Base-by-base conservation (phyloP, 1,284 basidiomycete genomes). In the Cryptococcus neoformans region DNA sequence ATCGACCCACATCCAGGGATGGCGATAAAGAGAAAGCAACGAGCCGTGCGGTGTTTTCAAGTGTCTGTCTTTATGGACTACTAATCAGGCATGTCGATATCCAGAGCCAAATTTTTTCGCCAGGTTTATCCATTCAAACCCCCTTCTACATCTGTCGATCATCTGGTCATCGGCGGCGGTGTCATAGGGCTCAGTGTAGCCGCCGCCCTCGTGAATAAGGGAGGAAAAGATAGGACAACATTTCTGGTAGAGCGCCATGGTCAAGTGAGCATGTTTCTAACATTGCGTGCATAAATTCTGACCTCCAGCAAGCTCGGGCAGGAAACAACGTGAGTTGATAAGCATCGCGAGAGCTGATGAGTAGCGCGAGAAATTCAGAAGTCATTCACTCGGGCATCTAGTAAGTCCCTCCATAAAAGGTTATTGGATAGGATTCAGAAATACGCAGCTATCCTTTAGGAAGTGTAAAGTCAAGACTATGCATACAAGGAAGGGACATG, bases 151-250 rank as follows among this genome's bases (percentile, higher is more conserved):
- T 79, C 79, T 2, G 85, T 96, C n/a, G 95, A 98, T 73, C 88
- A 91, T 74, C 80, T 98, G 14, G 84, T 99, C 28, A 82, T 99
- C n/a, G 95, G 95, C 16, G 95, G 87, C 76, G 95, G 92, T 54
- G 87, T 91, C 1, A 84, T 96, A 8, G 95, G 95, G 0, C 83
- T 99, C 16, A 88, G 93, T 0, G 83, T 96, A 53, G 91, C 92
- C 0, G 85, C 89, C 54, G 83, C 84, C 5, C 80, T 97, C 6
- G 84, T 85, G 6, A 80, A 83, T 51, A 81, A 80, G 3, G 34
- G 89, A 85, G 75, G 88, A 85, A 53, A 44, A 1, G 77, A 80
- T 4, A 87, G 86, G 73, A 86, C 89, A 4, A 94, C 90, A 0
- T 90, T 86, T 72, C 80, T 98, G 2, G 83, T 97, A 0, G 95